Evolutionary conservation across 441 rosid genomes (phyloP).

Genomic region (Jatropha multifida): DNA sequence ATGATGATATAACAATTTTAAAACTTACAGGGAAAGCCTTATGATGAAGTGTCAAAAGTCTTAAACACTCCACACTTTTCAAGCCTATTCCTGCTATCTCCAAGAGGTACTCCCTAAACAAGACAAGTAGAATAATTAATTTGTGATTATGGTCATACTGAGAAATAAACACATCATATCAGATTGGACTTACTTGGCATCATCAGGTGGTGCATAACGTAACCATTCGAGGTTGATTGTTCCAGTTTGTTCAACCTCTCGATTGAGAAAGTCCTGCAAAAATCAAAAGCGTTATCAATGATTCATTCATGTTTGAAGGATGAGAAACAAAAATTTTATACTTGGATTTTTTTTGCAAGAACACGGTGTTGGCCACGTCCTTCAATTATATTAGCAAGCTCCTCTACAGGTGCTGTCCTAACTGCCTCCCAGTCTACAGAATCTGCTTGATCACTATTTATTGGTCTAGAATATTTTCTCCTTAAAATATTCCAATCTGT

Average conservation of each 20-base stretch:
- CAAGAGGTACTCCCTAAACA: constrained; percentile 51
- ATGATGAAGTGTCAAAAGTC: constrained; percentile 57
- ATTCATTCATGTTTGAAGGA: background rate
- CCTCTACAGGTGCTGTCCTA: constrained; percentile 32
- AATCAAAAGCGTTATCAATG: background rate
- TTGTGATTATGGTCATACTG: background rate
- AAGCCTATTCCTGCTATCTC: constrained; percentile 61
- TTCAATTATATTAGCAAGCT: constrained; percentile 38
- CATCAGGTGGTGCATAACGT: constrained; percentile 50
- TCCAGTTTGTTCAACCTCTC: constrained; percentile 39
- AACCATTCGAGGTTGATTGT: constrained; percentile 72
- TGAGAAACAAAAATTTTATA: constrained; percentile 6
- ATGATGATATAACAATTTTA: background rate
- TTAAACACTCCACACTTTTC: constrained; percentile 72
- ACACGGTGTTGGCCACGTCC: constrained; percentile 53
- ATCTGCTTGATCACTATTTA: constrained; percentile 40
- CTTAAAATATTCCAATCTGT: constrained; percentile 53
- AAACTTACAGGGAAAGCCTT: constrained; percentile 67
- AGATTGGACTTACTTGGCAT: constrained; percentile 46
- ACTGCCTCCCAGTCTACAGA: constrained; percentile 60
- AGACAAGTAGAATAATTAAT: background rate
- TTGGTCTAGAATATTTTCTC: constrained; percentile 31
- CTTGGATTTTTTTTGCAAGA: constrained; percentile 53
- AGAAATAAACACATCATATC: background rate
- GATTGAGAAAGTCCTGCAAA: constrained; percentile 51